Base-by-base conservation (phyloP, 441 rosid genomes). In the Gossypium davidsonii region DNA sequence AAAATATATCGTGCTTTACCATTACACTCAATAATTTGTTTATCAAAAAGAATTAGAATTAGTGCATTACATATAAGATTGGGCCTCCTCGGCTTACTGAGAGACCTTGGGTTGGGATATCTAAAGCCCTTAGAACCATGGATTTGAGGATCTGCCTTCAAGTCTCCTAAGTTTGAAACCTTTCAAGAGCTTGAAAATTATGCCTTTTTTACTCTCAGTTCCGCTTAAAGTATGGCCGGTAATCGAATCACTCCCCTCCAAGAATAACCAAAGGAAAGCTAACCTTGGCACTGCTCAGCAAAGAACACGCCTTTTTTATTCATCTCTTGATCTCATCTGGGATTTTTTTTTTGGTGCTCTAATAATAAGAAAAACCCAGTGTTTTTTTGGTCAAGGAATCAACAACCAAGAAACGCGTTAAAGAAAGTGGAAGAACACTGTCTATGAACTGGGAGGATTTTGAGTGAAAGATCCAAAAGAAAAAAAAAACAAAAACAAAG, bases 381-480 rank as follows among this genome's bases (percentile, higher is more conserved):
- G n/a, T 34, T 1, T 60, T 15, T 17, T 11, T 18, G 9, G 1
- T 55, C 26, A 44, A 2, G 59, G 59, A 48, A 66, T 66, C 70
- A 6, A 31, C 70, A 14, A 37, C 14, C 57, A 46, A 17, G 55
- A 67, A 67, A 26, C 58, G 71, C 58, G 71, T 67, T 67, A 23
- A 66, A 23, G 39, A 23, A 49, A 48, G 21, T 25, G 71, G 37
- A 48, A 67, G 42, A 26, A 46, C 9, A 8, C 21, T 48, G 37
- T 14, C 18, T 21, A 18, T 25, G 12, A 20, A 34, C 52, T 6
- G 11, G 59, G 20, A 55, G 14, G 6, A n/a, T 4, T 21, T 55
- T 11, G 37, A 1, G 20, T 46, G 1, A 49, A 67, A 67, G 59
- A 26, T 67, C 44, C 23, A 67, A 25, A 11, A 67, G 37, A 11